Evolutionary conservation across 805 yeast species (phyloP), one percentile per base, ranked within the genome.

Genomic region (Yamadazyma philogaea): DNA sequence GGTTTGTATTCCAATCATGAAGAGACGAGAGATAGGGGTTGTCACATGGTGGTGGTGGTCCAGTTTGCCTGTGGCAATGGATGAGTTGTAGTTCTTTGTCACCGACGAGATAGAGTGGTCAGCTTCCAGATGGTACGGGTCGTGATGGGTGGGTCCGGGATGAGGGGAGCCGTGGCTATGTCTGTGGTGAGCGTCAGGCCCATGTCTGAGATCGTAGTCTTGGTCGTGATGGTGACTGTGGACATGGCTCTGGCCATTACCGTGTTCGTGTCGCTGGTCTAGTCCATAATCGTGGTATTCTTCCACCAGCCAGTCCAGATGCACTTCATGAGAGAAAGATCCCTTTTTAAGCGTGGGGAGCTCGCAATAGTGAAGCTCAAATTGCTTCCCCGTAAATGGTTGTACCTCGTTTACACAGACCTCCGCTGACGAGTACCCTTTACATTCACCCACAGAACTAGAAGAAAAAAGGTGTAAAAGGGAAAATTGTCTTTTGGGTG

Each of bases 1-100:
- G 0, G 98, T 91, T 60, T 93, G 97, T 17, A 93, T 60, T 3
- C 96, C 97, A 44, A 91, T 88, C 4, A 95, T 78, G 8, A 91
- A 63, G n/a, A 91, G 64, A 44, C 87, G 74, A 0, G 95, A 82
- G 14, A 83, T 66, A 1, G 93, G 90, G 0, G 96, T 80, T 43
- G 79, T 81, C 16, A 86, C 73, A 54, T 84, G 87, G 59, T 88
- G 96, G 55, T 85, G 95, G 53, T 87, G 95, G 16, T 41, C 44
- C 28, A 24, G 28, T 24, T 24, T 24, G 10, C n/a, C 28, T 3
- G 28, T 24, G 10, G 28, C 28, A 24, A 33, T 18, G 12, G 35
- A 33, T 3, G 15, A 14, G 14, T 17, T 33, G 14, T 33, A 33
- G 4, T n/a, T 24, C 28, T 7, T 24, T 11, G 8, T 4, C 10